phyloP scores from a whole-genome alignment of 768 basidiomycete species.

The Pluteus cervinus region DNA sequence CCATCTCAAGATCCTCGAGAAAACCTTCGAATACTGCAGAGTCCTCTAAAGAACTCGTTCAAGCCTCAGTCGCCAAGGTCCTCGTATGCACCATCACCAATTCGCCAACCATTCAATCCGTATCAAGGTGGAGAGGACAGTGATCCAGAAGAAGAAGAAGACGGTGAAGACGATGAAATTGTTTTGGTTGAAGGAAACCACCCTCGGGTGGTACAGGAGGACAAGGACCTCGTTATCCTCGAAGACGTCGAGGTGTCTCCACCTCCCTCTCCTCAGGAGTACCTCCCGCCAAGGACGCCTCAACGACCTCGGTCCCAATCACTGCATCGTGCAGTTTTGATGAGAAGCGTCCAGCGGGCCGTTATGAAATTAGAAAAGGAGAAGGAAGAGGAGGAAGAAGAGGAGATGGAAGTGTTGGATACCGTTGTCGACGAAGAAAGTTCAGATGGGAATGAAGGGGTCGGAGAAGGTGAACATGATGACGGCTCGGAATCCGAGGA shows the following conservation, averaged over 20 bases:
- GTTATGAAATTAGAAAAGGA: constrained; percentile 47
- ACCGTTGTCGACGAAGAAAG: constrained; percentile 31
- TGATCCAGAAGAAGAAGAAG: constrained; percentile 25
- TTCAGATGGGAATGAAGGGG: constrained; percentile 26
- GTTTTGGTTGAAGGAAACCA: constrained; percentile 61
- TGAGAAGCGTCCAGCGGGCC: constrained; percentile 63
- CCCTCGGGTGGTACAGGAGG: constrained; percentile 66
- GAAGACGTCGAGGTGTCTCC: constrained; percentile 48
- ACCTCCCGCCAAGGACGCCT: constrained; percentile 27
- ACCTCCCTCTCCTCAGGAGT: constrained; percentile 12
- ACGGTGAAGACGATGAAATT: constrained; percentile 41
- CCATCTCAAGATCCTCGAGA: constrained; percentile 54
- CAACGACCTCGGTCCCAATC: constrained; percentile 29
- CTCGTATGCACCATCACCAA: too few species aligned
- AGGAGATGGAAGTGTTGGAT: constrained; percentile 45
- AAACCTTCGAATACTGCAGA: constrained; percentile 60
- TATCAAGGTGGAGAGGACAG: too few species aligned
- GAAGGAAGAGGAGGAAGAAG: constrained; percentile 40
- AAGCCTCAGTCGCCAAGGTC: too few species aligned
- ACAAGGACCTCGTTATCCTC: constrained; percentile 63
- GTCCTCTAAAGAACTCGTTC: constrained; percentile 40
- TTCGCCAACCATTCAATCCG: too few species aligned
- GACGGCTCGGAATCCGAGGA: constrained; percentile 18
- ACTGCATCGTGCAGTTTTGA: constrained; percentile 64
- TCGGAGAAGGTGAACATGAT: constrained; percentile 14